Percentiles rank a stretch among this genome's conserved stretches.
phyloP scores from a whole-genome alignment of 345 rosid genomes.

The Syzygium grande region DNA sequence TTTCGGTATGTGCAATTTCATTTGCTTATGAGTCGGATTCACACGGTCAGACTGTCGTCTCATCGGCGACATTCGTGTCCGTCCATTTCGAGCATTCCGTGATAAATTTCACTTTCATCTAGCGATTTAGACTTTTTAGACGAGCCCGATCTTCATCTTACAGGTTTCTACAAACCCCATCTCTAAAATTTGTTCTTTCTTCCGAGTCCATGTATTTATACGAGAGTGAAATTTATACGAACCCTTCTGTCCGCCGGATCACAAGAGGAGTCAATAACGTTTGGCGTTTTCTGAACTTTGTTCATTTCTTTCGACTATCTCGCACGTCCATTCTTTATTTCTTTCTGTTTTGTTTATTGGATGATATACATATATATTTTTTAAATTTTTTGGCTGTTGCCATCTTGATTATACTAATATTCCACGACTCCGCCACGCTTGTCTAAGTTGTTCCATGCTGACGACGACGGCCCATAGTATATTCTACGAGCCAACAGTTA shows the following conservation, averaged over 20 bases:
- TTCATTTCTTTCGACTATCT: not conserved
- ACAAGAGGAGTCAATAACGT: not conserved
- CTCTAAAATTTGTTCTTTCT: not conserved
- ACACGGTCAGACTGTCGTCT: not conserved
- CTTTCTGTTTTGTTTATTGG: not conserved
- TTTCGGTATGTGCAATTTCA: not conserved
- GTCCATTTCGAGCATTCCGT: not conserved
- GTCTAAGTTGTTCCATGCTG: not conserved
- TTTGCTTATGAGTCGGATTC: not conserved
- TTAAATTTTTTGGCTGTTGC: not conserved
- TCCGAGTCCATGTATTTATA: not conserved
- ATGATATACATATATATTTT: not conserved
- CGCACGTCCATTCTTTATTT: not conserved
- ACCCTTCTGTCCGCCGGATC: not conserved
- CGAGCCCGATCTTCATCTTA: not conserved
- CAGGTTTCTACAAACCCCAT: not conserved
- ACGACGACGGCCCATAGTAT: not conserved
- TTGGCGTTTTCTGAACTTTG: not conserved
- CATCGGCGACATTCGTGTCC: fast-evolving
- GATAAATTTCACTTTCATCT: not conserved
- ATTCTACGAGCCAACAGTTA: not conserved
- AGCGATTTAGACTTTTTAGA: not conserved
- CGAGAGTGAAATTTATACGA: not conserved
- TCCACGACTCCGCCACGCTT: not conserved
- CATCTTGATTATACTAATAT: not conserved